phyloP scores from a whole-genome alignment of 768 basidiomycete genomes.

The Phylloporus rhodoxanthus region DNA sequence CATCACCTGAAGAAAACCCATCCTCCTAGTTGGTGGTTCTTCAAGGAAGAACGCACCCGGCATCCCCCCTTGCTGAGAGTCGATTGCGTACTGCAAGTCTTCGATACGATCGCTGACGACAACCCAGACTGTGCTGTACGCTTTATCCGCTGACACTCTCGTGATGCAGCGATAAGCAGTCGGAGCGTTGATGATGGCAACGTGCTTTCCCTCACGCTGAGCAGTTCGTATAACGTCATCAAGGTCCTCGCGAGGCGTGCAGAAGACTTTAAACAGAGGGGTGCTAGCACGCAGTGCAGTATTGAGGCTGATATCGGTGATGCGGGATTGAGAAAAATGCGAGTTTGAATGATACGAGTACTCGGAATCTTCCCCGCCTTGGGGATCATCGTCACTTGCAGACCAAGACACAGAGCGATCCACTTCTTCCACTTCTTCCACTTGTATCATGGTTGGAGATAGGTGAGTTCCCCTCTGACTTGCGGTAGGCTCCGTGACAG shows the following conservation, averaged over 20 bases:
- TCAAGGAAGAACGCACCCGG: conserved; percentile 27
- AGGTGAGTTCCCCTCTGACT: conserved; percentile 1
- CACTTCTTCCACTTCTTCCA: conserved; percentile 12
- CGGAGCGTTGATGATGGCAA: conserved; percentile 26
- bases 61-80: conserved; percentile 29
- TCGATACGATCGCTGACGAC: conserved; percentile 29
- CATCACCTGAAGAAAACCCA: conserved; percentile 29
- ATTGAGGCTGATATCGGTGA: conserved; percentile 22
- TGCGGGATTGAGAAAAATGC: conserved; percentile 19
- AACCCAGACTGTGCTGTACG: conserved; percentile 26
- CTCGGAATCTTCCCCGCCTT: conserved; percentile 6
- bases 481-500: conserved; percentile 16
- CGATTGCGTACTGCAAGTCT: conserved; percentile 29
- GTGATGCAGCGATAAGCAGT: conserved; percentile 20
- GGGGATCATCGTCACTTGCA: conserved; percentile 1
- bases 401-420: conserved; percentile 7
- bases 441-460: conserved; percentile 2
- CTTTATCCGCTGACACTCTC: conserved; percentile 15
- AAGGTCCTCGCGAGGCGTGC: conserved; percentile 27
- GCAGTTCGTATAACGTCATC: conserved; percentile 22
- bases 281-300: conserved; percentile 27
- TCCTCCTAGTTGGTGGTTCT: conserved; percentile 11
- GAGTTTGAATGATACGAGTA: conserved; percentile 17
- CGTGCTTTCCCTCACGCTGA: conserved; percentile 28
- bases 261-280: conserved; percentile 31